Base-by-base conservation (phyloP, 768 basidiomycete species). In the Tremella mesenterica region DNA sequence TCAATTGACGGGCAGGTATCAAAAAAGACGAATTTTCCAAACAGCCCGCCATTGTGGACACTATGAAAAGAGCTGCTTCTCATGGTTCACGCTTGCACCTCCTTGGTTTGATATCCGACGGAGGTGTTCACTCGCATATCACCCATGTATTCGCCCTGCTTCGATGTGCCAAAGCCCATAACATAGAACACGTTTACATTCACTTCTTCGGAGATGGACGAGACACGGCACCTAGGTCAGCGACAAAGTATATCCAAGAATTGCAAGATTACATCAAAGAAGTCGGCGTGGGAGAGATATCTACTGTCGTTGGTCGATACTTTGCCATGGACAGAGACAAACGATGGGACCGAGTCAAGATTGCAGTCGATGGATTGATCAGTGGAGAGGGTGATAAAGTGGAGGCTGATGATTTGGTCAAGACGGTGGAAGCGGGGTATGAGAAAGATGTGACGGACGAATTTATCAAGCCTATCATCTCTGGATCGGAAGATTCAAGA, bases 241-340 rank as follows among this genome's bases (percentile, higher is more conserved):
- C 88, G 12, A 78, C 82, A 5, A 81, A 80, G 13, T 93, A 95
- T 74, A 79, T 81, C 36, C 77, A 85, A 61, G 80, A 93, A 28
- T 76, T 96, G 6, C 78, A 83, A 9, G 83, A 83, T 27, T 93
- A 88, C 74, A 79, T 85, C 53, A 82, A 88, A 64, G 84, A 87
- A 65, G 78, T 82, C 36, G 72, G 69, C 12, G 54, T 74, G 56
- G 91, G 89, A 28, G 80, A 86, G 70, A 76, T 96, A 44, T 84
- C 87, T 4, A 91, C 89, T 6, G 79, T 93, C 46, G 77, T 91
- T 36, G 91, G 90, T 5, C 76, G 92, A 48, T 96, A 96, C 79
- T 96, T 92, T 61, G 91, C 89, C 28, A 93, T 93, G 90, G 91
- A 93, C 75, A 83, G 89, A 33, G 90, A 93, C 73, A 92, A 92